Evolutionary conservation across 2,329 filamentous ascomycete species (phyloP).

Genomic region (Sporothrix brasiliensis): DNA sequence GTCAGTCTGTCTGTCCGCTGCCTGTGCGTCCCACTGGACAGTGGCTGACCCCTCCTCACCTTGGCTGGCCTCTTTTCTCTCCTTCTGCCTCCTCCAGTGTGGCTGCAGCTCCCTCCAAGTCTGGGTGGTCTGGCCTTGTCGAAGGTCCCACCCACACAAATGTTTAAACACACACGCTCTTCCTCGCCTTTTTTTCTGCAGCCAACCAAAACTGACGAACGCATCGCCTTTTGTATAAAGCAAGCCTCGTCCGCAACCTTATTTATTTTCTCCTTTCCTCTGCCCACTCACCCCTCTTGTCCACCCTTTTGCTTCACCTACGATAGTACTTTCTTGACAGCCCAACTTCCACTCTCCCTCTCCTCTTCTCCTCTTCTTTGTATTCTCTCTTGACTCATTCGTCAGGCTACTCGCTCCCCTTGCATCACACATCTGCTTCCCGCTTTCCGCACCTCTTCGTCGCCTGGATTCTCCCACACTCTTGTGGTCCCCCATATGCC

Average conservation of each 20-base stretch:
- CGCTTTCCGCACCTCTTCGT: neutral
- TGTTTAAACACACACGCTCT: neutral
- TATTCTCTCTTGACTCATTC: neutral
- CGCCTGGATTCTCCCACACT: slow-evolving; percentile 20
- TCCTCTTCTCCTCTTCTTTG: neutral
- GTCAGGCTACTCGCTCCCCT: slow-evolving; percentile 6
- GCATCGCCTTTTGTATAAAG: slow-evolving; percentile 26
- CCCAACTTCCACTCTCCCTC: neutral
- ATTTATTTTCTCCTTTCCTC: slow-evolving; percentile 4
- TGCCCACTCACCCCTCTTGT: slow-evolving; percentile 2
- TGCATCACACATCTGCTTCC: neutral
- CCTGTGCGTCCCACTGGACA: neutral
- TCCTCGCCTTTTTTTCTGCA: neutral
- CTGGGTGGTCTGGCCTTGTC: slow-evolving; percentile 12
- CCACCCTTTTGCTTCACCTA: neutral
- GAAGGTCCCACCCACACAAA: slow-evolving; percentile 6
- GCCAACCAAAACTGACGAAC: neutral
- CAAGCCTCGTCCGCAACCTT: slow-evolving; percentile 28
- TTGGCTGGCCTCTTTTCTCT: neutral
- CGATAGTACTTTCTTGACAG: neutral
- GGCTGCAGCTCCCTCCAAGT: neutral
- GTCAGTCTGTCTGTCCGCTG: neutral
- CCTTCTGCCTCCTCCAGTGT: neutral
- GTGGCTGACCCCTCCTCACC: slow-evolving; percentile 21
- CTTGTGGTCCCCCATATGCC: slow-evolving; percentile 29